Evolutionary conservation across 2,329 filamentous ascomycete genomes (phyloP).

Genomic region (Aspergillus awamori): DNA sequence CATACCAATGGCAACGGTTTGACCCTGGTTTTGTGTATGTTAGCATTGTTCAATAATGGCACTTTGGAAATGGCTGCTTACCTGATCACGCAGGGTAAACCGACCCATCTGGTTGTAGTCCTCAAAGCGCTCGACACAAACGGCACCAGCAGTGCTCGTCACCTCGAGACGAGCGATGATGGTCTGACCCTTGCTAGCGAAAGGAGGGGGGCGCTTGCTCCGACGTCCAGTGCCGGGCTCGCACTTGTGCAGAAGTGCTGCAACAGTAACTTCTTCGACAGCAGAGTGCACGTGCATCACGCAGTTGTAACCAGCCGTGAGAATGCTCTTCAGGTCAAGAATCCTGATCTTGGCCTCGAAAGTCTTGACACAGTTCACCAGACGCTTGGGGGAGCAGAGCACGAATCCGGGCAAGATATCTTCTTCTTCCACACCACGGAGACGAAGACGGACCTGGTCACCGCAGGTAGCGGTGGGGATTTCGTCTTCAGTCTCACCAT

Average conservation of each 20-base stretch:
- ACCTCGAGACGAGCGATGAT: conserved; percentile 93
- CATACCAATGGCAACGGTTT: conserved; percentile 99
- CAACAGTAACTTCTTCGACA: conserved; percentile 95
- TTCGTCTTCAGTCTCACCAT: conserved; percentile 96
- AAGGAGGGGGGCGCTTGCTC: conserved; percentile 90
- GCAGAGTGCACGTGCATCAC: conserved; percentile 96
- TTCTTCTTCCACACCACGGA: conserved; percentile 96
- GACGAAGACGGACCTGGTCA: conserved; percentile 88
- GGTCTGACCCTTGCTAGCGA: conserved; percentile 76
- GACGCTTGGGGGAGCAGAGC: conserved; percentile 88
- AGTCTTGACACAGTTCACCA: conserved; percentile 83
- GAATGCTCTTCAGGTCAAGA: conserved; percentile 89
- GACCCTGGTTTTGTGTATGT: conserved; percentile 63
- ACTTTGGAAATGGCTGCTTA: conserved; percentile 45
- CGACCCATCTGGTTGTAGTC: conserved; percentile 93
- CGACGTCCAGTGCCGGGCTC: conserved; percentile 93
- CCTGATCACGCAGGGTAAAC: conserved; percentile 87
- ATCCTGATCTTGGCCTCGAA: conserved; percentile 98
- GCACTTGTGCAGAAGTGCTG: conserved; percentile 83
- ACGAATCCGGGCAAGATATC: conserved; percentile 95
- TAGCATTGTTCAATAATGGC: conserved; percentile 24
- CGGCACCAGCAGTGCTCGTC: conserved; percentile 78
- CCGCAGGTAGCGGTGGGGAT: conserved; percentile 79
- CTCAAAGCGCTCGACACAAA: conserved; percentile 93
- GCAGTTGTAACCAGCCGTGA: conserved; percentile 95